phyloP scores from a whole-genome alignment of 805 yeast species.

The Starmera amethionina region DNA sequence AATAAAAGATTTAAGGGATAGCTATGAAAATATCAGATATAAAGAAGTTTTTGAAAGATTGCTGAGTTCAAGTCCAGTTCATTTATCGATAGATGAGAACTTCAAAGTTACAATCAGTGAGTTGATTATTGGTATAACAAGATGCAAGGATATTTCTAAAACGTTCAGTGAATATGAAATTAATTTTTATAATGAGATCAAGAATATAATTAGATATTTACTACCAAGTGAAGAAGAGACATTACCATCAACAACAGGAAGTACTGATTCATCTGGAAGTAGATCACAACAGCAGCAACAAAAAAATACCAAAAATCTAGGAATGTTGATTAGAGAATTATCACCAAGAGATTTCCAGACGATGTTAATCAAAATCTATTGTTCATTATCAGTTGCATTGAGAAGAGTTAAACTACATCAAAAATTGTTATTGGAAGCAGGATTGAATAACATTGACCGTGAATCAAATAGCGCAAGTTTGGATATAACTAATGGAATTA shows the following conservation, averaged over 20 bases:
- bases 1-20: conserved; percentile 50
- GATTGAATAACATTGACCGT: conserved; percentile 35
- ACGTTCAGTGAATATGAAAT: conserved; percentile 64
- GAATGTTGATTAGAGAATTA: conserved; percentile 47
- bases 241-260: conserved; percentile 10
- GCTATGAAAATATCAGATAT: conserved; percentile 39
- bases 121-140: conserved; percentile 45
- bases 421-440: conserved; percentile 63
- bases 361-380: conserved; percentile 52
- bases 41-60: conserved; percentile 41
- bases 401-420: conserved; percentile 72
- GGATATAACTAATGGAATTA: conserved; percentile 58
- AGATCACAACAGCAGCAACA: conserved; percentile 2
- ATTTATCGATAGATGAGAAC: conserved; percentile 26
- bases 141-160: conserved; percentile 49
- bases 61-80: conserved; percentile 24
- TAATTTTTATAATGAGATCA: conserved; percentile 57
- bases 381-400: conserved; percentile 60
- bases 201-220: conserved; percentile 54
- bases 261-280: conserved; percentile 1
- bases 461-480: conserved; percentile 38
- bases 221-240: conserved; percentile 41
- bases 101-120: conserved; percentile 35
- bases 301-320: conserved; percentile 19
- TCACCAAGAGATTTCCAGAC: conserved; percentile 66